phyloP scores from a whole-genome alignment of 2,329 filamentous ascomycete species.

The Hypoxylon rubiginosum region DNA sequence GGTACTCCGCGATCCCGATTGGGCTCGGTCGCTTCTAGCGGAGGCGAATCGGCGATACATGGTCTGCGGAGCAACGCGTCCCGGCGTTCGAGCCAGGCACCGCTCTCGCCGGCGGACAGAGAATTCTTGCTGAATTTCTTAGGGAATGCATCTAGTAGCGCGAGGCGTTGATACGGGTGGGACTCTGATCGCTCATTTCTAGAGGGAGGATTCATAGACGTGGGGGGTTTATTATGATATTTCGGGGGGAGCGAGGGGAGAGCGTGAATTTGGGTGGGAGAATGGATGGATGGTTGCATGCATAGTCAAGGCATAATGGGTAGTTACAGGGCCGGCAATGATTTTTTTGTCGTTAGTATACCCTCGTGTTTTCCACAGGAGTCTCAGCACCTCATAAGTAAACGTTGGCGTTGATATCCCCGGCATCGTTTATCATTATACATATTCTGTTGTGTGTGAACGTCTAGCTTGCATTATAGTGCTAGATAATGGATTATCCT shows the following conservation, averaged over 20 bases:
- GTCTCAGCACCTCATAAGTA: not conserved
- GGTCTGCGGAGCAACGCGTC: slow-evolving; percentile 30
- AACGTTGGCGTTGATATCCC: slow-evolving; percentile 3
- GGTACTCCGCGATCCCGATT: slow-evolving; percentile 55
- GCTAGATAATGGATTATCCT: not conserved
- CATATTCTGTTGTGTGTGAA: not conserved
- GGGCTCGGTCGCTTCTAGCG: slow-evolving; percentile 60
- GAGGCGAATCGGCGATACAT: slow-evolving; percentile 51
- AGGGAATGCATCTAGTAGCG: slow-evolving; percentile 64
- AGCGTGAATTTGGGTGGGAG: not conserved
- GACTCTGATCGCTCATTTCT: not conserved
- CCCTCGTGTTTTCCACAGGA: slow-evolving; percentile 3
- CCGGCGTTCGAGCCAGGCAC: slow-evolving; percentile 64
- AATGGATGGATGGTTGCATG: not conserved
- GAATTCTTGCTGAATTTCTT: slow-evolving; percentile 83
- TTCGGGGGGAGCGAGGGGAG: not conserved
- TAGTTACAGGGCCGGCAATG: slow-evolving; percentile 6
- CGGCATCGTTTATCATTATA: not conserved
- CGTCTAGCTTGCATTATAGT: not conserved
- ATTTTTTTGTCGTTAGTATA: slow-evolving; percentile 4
- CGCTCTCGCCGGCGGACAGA: slow-evolving; percentile 78
- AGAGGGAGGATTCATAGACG: slow-evolving; percentile 1
- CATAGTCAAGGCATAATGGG: not conserved
- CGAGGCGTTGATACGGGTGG: slow-evolving; percentile 49
- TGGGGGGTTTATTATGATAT: slow-evolving; percentile 6